phyloP scores from a whole-genome alignment of 225 moss, liverwort and hornwort genomes.

The Pleurozium schreberi region DNA sequence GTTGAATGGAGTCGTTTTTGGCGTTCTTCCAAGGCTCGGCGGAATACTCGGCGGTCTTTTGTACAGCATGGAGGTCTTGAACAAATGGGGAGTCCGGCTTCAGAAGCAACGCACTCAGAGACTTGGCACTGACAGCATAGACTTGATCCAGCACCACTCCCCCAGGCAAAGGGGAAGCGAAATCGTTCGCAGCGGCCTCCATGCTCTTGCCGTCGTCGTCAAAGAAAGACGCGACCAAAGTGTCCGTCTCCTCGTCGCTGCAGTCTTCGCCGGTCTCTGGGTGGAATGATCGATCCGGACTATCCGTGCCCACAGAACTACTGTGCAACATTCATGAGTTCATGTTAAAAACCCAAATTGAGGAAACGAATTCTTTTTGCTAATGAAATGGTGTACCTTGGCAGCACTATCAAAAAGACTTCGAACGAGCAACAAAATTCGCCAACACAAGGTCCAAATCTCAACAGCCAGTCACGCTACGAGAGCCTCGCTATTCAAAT shows the following conservation, averaged over 20 bases:
- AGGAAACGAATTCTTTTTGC: background rate
- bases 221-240: conserved; percentile 58
- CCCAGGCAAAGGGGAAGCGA: conserved; percentile 46
- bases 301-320: background rate
- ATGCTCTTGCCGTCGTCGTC: conserved; percentile 64
- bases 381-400: background rate
- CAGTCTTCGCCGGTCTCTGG: conserved; percentile 14
- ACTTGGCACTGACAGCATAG: conserved; percentile 61
- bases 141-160: conserved; percentile 58
- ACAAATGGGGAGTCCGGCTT: conserved; percentile 42
- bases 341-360: background rate
- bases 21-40: conserved; percentile 52
- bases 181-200: conserved; percentile 36
- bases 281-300: conserved; percentile 2
- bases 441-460: background rate
- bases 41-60: conserved; percentile 55
- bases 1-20: conserved; percentile 19
- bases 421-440: background rate
- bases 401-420: too few relatives aligned
- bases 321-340: background rate
- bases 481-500: background rate
- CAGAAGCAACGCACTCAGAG: conserved; percentile 47
- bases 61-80: conserved; percentile 24
- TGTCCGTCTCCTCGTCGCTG: conserved; percentile 49
- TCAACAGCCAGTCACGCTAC: background rate